These are phyloP conservation scores for Venturia effusa DNA, from an alignment of 2,329 filamentous ascomycete species.

Conservation along the genomic window DNA sequence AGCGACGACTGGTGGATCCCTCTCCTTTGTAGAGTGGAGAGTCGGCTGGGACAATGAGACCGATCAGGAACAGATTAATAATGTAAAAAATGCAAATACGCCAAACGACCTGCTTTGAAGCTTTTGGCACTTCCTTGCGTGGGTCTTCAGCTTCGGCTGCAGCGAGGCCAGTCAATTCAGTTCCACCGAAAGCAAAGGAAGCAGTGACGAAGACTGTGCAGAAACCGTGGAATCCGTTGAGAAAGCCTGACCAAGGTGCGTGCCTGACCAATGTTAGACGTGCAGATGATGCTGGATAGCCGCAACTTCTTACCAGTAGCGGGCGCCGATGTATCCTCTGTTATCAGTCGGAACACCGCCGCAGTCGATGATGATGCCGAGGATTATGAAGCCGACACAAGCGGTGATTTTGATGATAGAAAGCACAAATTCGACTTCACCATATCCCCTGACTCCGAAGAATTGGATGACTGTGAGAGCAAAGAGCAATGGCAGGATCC, in stretches of 20 bases:
- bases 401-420: conserved; percentile 49
- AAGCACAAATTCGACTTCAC: conserved; percentile 46
- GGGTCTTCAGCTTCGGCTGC: conserved; percentile 49
- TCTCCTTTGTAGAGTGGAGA: conserved; percentile 24
- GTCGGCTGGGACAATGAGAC: conserved; percentile 29
- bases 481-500: conserved; percentile 27
- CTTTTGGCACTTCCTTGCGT: conserved; percentile 35
- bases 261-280: conserved; percentile 1
- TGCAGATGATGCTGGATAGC: not conserved
- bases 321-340: conserved; percentile 49
- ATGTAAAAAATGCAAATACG: conserved; percentile 37
- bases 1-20: conserved; percentile 30
- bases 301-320: conserved; percentile 32
- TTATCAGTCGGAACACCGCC: conserved; percentile 47
- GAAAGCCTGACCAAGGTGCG: conserved; percentile 28
- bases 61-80: conserved; percentile 29
- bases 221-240: conserved; percentile 52
- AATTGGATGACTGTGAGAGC: conserved; percentile 28
- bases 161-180: conserved; percentile 50
- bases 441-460: conserved; percentile 29
- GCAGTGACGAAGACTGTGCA: conserved; percentile 54
- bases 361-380: conserved; percentile 48
- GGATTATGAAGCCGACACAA: conserved; percentile 48
- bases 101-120: conserved; percentile 37
- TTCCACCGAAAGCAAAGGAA: conserved; percentile 53